phyloP scores from a whole-genome alignment of 2,329 filamentous ascomycete species.

The Aspergillus pseudotamarii region DNA sequence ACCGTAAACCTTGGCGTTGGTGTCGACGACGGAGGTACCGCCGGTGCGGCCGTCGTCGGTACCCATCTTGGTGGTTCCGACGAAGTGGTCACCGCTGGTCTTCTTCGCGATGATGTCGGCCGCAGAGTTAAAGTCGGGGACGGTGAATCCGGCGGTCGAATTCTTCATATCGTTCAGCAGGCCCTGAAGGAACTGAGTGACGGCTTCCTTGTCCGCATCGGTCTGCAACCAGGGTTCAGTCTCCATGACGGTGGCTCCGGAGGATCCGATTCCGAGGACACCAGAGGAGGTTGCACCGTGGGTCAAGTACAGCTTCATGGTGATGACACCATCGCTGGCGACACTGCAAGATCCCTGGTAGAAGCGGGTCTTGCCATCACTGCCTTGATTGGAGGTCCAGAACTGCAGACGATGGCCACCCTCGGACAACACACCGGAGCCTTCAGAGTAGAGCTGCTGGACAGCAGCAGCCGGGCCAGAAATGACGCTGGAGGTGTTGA shows the following conservation, averaged over 20 bases:
- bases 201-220: constrained; percentile 17
- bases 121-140: constrained; percentile 18
- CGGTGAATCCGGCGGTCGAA: constrained; percentile 13
- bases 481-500: constrained; percentile 20
- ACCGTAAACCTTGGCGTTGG: constrained; percentile 46
- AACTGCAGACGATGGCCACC: constrained; percentile 26
- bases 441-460: constrained; percentile 13
- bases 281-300: constrained; percentile 24
- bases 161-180: constrained; percentile 18
- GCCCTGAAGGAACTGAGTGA: constrained; percentile 16
- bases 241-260: constrained; percentile 18
- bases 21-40: constrained; percentile 21
- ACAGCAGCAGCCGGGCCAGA: constrained; percentile 9
- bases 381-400: constrained; percentile 25
- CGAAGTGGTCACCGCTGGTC: constrained; percentile 50
- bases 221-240: constrained; percentile 21
- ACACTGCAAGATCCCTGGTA: constrained; percentile 25
- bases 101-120: constrained; percentile 31
- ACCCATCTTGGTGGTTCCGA: constrained; percentile 57
- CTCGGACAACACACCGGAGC: constrained; percentile 21
- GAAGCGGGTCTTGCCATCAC: constrained; percentile 23
- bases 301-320: constrained; percentile 25
- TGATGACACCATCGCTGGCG: constrained; percentile 15
- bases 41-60: constrained; percentile 19
- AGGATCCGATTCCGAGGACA: constrained; percentile 18